Percentiles rank a stretch among this genome's conserved stretches.
These are phyloP conservation scores for Colletotrichum destructivum DNA, from an alignment of 2,329 filamentous ascomycete species.

Conservation along the genomic window DNA sequence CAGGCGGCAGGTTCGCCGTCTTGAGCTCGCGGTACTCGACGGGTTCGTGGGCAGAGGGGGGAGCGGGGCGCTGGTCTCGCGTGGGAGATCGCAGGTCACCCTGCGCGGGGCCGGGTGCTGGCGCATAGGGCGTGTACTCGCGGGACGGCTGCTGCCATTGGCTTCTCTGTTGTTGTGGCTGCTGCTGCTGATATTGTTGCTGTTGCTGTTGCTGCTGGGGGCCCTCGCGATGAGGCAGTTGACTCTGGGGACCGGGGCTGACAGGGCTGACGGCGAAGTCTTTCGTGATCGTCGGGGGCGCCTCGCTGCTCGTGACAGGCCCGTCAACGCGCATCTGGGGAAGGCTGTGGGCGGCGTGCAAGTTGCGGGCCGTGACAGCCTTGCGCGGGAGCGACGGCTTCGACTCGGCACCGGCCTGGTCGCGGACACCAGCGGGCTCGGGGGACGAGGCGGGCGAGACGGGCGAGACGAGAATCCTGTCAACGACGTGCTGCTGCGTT, in stretches of 20 bases:
- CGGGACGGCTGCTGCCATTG: constrained; percentile 25
- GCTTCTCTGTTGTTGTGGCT: constrained; percentile 1
- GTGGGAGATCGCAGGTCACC: constrained; percentile 26
- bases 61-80: constrained; percentile 24
- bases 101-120: constrained; percentile 12
- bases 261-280: constrained; percentile 42
- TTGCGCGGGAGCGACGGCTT: constrained; percentile 47
- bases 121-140: constrained; percentile 14
- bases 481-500: constrained; percentile 49
- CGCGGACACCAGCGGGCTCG: constrained; percentile 48
- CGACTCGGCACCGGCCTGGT: constrained; percentile 40
- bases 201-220: constrained; percentile 43
- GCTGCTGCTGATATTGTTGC: background rate
- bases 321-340: constrained; percentile 44
- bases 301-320: constrained; percentile 45
- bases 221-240: constrained; percentile 52
- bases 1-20: constrained; percentile 48
- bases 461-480: constrained; percentile 56
- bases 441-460: constrained; percentile 63
- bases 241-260: constrained; percentile 44
- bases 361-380: constrained; percentile 46
- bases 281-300: constrained; percentile 44
- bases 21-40: constrained; percentile 59
- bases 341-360: constrained; percentile 46
- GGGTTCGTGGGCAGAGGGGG: constrained; percentile 10